Evolutionary conservation across 257 asterid genomes (phyloP), one percentile per base, ranked within the genome.

Genomic region (Apocynum venetum): DNA sequence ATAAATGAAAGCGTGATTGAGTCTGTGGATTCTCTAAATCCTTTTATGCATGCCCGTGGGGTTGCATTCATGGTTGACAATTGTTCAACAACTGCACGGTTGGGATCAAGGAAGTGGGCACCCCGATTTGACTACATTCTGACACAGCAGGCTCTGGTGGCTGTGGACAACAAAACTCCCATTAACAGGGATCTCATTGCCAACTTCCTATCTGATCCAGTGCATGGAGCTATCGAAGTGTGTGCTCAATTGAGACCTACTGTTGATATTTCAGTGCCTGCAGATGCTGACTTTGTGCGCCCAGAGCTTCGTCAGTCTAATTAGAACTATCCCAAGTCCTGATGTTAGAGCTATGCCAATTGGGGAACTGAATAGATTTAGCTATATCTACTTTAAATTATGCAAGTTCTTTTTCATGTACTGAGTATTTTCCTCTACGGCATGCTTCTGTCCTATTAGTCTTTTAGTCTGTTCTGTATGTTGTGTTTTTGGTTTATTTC

Each of bases 21-120:
- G 85, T 82, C 97, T 3, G 98, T 94, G 82, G 98, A 94, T 84
- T 94, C 98, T 3, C 78, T 94, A 82, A 94, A 94, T 64, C 97
- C 98, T 1, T 94, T 94, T 87, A 94, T 94, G 98, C 98, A 94
- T 1, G 97, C 98, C 9, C 93, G 97, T 47, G 97, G 98, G n/a
- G 98, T 94, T 13, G 89, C 98, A 1, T 94, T 94, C 84, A 94
- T 94, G 98, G 98, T 94, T 1, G 98, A 94, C 82, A 94, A 94
- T 82, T 94, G 98, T 77, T 94, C 98, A 47, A 94, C 98, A 15
- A 94, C 98, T 13, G 98, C 97, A 13, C 85, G 98, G 2, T 70
- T 92, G 80, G 98, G 98, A 43, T 91, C 98, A 4, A 90, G 98
- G 86, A 94, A 94, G 81, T 94, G 98, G 98, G 97, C 98, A 4